Evolutionary conservation across 2,329 filamentous ascomycete genomes (phyloP).

Genomic region (Raffaelea ambrosiae): DNA sequence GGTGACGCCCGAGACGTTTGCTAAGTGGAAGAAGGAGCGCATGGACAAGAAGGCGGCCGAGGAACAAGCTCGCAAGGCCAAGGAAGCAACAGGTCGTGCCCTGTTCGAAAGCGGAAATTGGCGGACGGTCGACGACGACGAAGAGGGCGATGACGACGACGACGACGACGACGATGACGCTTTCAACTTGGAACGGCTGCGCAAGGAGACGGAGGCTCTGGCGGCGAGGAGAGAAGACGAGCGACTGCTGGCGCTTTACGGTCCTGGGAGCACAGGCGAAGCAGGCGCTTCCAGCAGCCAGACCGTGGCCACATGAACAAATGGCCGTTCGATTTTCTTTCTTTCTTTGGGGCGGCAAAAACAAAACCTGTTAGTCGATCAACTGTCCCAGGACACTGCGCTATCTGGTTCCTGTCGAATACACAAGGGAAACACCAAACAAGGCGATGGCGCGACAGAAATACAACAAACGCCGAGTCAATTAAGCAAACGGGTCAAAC

Average conservation of each 20-base stretch:
- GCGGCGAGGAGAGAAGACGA: constrained; percentile 73
- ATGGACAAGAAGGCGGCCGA: constrained; percentile 94
- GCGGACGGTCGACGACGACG: constrained; percentile 57
- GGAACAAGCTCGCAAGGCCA: constrained; percentile 79
- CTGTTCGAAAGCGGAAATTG: constrained; percentile 97
- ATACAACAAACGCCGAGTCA: too few relatives aligned
- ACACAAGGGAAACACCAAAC: too few relatives aligned
- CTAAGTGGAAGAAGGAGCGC: constrained; percentile 94
- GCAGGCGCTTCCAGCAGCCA: too few relatives aligned
- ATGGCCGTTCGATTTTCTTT: too few relatives aligned
- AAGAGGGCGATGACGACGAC: constrained; percentile 52
- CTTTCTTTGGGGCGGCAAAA: too few relatives aligned
- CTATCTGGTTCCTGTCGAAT: too few relatives aligned
- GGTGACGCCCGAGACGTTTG: constrained; percentile 85
- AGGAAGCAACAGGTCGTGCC: constrained; percentile 90
- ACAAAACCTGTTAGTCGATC: too few relatives aligned
- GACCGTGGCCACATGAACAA: constrained; percentile 13
- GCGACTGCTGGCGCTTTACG: constrained; percentile 29
- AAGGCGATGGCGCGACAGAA: too few relatives aligned
- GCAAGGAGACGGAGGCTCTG: constrained; percentile 74
- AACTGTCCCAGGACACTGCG: too few relatives aligned
- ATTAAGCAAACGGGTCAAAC: too few relatives aligned
- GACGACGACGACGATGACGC: constrained; percentile 48
- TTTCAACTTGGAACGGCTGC: constrained; percentile 77
- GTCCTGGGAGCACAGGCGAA: not conserved